Evolutionary conservation across 306 rosid species (phyloP), one percentile per base, ranked within the genome.

Genomic region (Cucurbita moschata): DNA sequence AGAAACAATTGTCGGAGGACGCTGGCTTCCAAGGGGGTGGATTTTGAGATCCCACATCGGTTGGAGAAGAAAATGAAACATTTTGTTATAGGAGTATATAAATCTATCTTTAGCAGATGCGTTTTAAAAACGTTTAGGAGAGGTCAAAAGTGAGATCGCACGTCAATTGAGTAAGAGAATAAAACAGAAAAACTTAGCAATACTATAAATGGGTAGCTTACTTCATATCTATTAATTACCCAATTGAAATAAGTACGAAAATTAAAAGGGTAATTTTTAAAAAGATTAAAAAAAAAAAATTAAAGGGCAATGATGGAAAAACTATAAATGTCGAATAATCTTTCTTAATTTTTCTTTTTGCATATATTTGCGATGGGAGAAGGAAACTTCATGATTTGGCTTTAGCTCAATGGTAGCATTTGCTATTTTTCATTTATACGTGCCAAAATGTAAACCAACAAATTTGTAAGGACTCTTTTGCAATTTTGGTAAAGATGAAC

Each of bases 401-500:
- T 66, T 66, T 66, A 42, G 10, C 38, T 66, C 5, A 42, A 10
- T 43, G 18, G 6, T 43, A 6, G 19, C 55, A 10, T 44, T 67
- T 67, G 0, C 72, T 23, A 10, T 46, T 67, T 46, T 46, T 23
- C 3, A 19, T 39, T 44, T 26, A 12, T 43, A 19, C 54, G 19
- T 66, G 18, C 40, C 6, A 43, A 0, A 66, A 21, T 67, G 55
- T 44, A 1, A 66, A 67, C 12, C 6, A 46, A 67, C 38, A 5
- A 12, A 19, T 11, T 6, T 43, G 2, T 21, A 46, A 23, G 72
- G 19, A 12, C 54, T 44, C 39, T 67, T 46, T 21, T 46, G 72
- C 72, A 67, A 67, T 44, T 67, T 11, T 4, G 72, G 72, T 66
- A 44, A 66, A n/a, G n/a, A n/a, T n/a, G n/a, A n/a, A n/a, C 35